Evolutionary conservation across 1,139 yeast genomes (phyloP).

Genomic region (Hemisphaericaspora xylofermentans): DNA sequence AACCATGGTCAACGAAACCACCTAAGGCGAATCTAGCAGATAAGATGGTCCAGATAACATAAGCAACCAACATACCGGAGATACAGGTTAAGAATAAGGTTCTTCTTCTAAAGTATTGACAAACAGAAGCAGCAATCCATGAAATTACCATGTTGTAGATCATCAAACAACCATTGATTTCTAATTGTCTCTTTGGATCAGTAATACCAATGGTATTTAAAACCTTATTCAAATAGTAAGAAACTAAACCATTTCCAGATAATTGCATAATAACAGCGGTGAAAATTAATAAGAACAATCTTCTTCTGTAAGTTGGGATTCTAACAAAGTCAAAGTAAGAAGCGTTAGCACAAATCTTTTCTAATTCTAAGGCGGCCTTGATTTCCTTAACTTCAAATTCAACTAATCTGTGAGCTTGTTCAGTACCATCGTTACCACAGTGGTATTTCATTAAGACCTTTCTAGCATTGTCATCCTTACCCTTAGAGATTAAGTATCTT

Average conservation of each 20-base stretch:
- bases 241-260: constrained; percentile 53
- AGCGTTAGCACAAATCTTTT: constrained; percentile 23
- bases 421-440: constrained; percentile 33
- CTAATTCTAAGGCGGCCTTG: constrained; percentile 36
- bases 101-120: constrained; percentile 41
- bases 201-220: constrained; percentile 51
- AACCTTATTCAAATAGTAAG: constrained; percentile 49
- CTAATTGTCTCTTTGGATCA: constrained; percentile 37
- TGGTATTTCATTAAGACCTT: constrained; percentile 42
- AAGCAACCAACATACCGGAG: constrained; percentile 35
- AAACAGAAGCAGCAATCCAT: constrained; percentile 26
- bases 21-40: constrained; percentile 40
- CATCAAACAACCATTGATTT: constrained; percentile 47
- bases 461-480: constrained; percentile 37
- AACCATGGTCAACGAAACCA: constrained; percentile 29
- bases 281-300: constrained; percentile 38
- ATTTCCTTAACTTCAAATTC: constrained; percentile 49
- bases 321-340: constrained; percentile 38
- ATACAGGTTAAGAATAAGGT: constrained; percentile 41
- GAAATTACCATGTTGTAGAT: constrained; percentile 40
- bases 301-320: constrained; percentile 40
- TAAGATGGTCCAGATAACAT: constrained; percentile 38
- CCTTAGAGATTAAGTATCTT: constrained; percentile 37
- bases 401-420: constrained; percentile 32
- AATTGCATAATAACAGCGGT: constrained; percentile 44